Evolutionary conservation across 495 filamentous ascomycete species (phyloP), one percentile per base, ranked within the genome.

Genomic region (Lindgomyces ingoldianus): DNA sequence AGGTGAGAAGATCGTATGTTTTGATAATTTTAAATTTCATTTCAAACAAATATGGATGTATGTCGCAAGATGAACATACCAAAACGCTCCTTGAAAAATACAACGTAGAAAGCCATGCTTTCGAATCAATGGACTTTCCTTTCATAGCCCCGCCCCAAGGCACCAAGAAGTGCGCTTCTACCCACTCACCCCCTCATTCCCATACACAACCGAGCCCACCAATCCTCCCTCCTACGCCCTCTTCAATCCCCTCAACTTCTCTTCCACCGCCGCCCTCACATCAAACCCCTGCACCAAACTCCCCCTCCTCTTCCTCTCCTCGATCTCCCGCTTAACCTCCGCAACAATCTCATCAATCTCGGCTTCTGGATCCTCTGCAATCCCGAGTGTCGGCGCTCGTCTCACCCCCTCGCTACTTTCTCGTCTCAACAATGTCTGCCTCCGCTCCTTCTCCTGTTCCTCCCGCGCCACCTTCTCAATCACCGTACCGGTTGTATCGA

Each of bases 331-430:
- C 70, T 77, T 87, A 10, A 96, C 80, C 77, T 97, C 92, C 24
- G 77, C 77, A 0, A 96, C 81, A 6, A 88, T 87, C 70, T 96
- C 91, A 27, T 91, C 88, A 30, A 95, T 77, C 72, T 96, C 93
- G 45, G 79, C 76, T 42, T 84, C 84, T 0, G 90, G 87, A 71
- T 97, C 91, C 62, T 81, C 81, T 0, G 90, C 87, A 22, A 98
- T 77, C 1, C 94, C 94, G 14, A 97, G 76, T 0, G 89, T 81
- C 0, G 89, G 83, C 58, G 83, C 68, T 16, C 47, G 44, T 16
- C 48, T 42, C 30, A 68, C 26, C 0, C 60, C 45, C 24, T 62
- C 59, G 24, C 27, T 56, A 12, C 64, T 67, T 52, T 67, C 39
- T 12, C 4, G 46, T n/a, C 49, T 30, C 1, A 39, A 16, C 47